Evolutionary conservation across 192 early-diverging fungal species (phyloP), one percentile per base, ranked within the genome.

Genomic region (Dissophora ornata): DNA sequence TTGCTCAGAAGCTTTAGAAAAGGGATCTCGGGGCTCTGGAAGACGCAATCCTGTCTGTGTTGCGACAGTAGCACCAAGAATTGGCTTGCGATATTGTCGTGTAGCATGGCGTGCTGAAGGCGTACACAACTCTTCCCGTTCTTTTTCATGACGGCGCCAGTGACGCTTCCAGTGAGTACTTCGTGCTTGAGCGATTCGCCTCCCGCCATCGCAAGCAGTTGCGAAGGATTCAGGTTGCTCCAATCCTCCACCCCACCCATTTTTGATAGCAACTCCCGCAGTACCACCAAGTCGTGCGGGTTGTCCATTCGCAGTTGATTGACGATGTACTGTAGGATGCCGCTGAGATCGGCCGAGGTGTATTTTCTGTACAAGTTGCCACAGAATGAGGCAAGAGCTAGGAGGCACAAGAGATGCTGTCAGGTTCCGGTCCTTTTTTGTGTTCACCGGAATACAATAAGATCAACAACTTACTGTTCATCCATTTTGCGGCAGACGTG

Each of bases 231-330:
- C 33, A 85, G 49, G 19, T 71, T 75, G 9, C 41, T 57, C 1
- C 82, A 82, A 8, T 88, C 86, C 51, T 90, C 87, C 30, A 93
- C 81, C 19, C 94, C 94, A 24, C 84, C 71, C 87, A 95, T 91
- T 47, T 89, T 87, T 1, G 80, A 80, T 15, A 95, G 80, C 5
- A 95, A 55, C 57, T 95, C 91, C 12, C 85, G 82, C 18, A 95
- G 53, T 25, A 95, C 74, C 28, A 89, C 61, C 12, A 95, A 63
- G 55, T 95, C 91, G 18, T 84, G 79, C 1, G 87, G 61, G n/a
- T 84, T 82, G 15, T 84, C 70, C 6, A 74, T 25, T 8, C 73
- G 70, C n/a, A 95, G 67, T 40, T 90, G 89, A 45, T 84, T 84
- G n/a, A 84, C 66, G 28, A 95, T 63, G 41, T 90, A 93, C 29